Percentiles rank a stretch among this genome's conserved stretches.
Conservation (phyloP, 306 rosid genomes). For the Begonia peltatifolia region DNA sequence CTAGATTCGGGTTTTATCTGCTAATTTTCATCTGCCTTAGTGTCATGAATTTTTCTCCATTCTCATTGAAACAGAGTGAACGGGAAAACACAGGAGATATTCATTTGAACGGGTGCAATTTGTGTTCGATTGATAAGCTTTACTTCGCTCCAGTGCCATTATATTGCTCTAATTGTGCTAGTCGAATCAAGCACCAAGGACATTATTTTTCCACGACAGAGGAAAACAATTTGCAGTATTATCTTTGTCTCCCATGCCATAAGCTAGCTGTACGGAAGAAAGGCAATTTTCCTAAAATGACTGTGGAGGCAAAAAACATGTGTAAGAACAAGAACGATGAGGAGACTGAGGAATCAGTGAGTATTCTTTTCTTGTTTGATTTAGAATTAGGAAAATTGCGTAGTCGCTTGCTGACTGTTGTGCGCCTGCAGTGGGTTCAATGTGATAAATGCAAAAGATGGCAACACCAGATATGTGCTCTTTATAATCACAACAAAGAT, state of each 20-base stretch:
- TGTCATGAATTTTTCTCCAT: neutral
- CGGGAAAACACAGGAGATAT: constrained; percentile 16
- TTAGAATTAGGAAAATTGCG: neutral
- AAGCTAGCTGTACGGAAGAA: constrained; percentile 17
- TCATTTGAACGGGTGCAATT: constrained; percentile 25
- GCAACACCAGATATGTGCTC: constrained; percentile 68
- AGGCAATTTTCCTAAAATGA: constrained; percentile 20
- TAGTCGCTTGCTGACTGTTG: constrained; percentile 1
- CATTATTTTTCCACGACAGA: constrained; percentile 16
- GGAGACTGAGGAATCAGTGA: constrained; percentile 29
- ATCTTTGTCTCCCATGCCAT: constrained; percentile 33
- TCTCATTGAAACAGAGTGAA: neutral
- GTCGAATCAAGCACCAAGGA: constrained; percentile 14
- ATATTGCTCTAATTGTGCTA: constrained; percentile 26
- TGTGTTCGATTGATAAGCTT: constrained; percentile 27
- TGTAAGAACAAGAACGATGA: constrained; percentile 18
- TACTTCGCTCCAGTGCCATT: constrained; percentile 20
- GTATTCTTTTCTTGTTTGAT: constrained; percentile 1
- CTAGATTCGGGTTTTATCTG: too few species aligned
- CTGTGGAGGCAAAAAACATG: constrained; percentile 27
- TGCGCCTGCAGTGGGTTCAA: constrained; percentile 40
- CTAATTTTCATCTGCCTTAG: too few species aligned
- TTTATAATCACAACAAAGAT: constrained; percentile 29
- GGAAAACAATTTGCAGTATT: constrained; percentile 13
- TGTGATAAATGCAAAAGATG: constrained; percentile 45